Evolutionary conservation across 2,329 filamentous ascomycete genomes (phyloP).

Genomic region (Calonectria pseudoturangicola): DNA sequence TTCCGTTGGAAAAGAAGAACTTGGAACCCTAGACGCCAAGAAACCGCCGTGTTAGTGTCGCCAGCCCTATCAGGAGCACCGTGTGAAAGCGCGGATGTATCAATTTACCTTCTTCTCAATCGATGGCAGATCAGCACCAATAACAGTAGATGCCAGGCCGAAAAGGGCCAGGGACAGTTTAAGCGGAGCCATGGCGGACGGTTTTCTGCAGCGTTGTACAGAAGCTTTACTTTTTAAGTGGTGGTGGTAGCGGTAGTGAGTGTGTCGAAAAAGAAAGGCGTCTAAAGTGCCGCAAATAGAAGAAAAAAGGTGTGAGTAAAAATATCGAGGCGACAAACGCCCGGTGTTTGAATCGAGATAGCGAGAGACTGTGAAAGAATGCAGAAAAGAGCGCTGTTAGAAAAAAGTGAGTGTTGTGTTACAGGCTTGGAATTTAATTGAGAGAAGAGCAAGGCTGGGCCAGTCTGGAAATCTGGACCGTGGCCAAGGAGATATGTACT

Average conservation of each 20-base stretch:
- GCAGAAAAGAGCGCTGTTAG: slow-evolving; percentile 5
- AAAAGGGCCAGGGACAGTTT: slow-evolving; percentile 27
- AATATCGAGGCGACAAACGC: not conserved
- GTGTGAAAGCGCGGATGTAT: not conserved
- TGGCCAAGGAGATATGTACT: slow-evolving; percentile 15
- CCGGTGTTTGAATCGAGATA: not conserved
- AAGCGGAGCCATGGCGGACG: slow-evolving; percentile 1
- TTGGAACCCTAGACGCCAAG: slow-evolving; percentile 77
- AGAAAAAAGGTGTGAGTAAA: not conserved
- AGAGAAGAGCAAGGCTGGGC: slow-evolving; percentile 8
- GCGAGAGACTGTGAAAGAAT: slow-evolving; percentile 23
- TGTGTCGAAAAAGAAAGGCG: not conserved
- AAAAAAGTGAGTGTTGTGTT: slow-evolving; percentile 6
- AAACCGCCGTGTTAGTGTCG: slow-evolving; percentile 6
- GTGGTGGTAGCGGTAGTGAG: not conserved
- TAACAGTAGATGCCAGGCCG: slow-evolving; percentile 1
- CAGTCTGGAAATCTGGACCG: not conserved
- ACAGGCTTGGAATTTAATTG: slow-evolving; percentile 20
- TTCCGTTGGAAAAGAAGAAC: slow-evolving; percentile 89
- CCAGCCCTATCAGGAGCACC: not conserved
- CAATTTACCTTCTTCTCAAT: slow-evolving; percentile 31
- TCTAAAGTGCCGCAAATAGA: slow-evolving; percentile 6
- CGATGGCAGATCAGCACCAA: slow-evolving; percentile 23
- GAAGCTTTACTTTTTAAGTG: slow-evolving; percentile 4
- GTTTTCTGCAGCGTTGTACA: not conserved